Percentiles rank a stretch among this genome's conserved stretches.
Conservation (phyloP, 305 asterid species). For the Fraxinus baroniana region DNA sequence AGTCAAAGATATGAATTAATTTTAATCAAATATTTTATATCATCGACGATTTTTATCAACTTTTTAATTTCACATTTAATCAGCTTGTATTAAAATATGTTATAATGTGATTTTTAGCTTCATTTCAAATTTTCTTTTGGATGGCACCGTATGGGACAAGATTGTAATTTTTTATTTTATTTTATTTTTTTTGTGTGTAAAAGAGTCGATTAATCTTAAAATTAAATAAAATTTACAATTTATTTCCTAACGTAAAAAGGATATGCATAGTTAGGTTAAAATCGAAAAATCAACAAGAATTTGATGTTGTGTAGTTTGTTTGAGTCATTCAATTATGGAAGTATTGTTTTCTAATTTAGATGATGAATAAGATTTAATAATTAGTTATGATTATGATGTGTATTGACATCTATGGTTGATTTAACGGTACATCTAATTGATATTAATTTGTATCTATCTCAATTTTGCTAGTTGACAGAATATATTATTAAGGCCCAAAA, state of each 20-base stretch:
- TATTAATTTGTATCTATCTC: not conserved
- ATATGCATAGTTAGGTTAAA: not conserved
- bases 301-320: not conserved
- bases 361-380: not conserved
- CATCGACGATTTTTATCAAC: no score
- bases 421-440: not conserved
- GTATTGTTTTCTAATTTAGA: not conserved
- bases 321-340: not conserved
- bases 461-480: not conserved
- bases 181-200: no score
- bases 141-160: no score
- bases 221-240: no score
- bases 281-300: not conserved
- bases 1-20: not conserved
- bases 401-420: not conserved
- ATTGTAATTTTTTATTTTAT: no score
- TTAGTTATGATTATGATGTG: constrained; percentile 3
- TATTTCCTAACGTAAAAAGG: not conserved
- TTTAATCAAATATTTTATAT: not conserved
- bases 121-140: no score
- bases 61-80: no score
- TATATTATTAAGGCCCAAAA: not conserved
- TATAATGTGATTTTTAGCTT: no score
- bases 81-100: no score
- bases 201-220: no score